A percentile compares a stretch with the other conserved stretches of the same genome.
Conservation (phyloP, 208 protist species). For the Trypanosoma avium region DNA sequence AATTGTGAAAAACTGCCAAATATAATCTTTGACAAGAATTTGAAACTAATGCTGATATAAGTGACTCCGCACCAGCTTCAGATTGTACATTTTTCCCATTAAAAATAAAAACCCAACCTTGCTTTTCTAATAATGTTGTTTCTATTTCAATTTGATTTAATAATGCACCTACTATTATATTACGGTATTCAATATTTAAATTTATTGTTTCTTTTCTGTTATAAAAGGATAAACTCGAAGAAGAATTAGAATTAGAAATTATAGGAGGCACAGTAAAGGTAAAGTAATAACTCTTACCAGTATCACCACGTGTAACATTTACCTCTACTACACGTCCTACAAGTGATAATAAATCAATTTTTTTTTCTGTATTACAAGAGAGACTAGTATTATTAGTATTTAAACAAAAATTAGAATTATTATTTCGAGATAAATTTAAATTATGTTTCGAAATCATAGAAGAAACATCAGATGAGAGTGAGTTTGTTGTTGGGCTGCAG, state of each 20-base stretch:
- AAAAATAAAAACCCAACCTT: slow-evolving; percentile 20
- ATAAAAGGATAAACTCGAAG: neutral
- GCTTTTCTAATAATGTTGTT: neutral
- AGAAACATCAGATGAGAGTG: neutral
- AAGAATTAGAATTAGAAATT: too few species aligned
- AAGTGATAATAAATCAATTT: neutral
- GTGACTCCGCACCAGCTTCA: slow-evolving; percentile 20
- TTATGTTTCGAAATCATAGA: neutral
- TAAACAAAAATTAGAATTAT: too few species aligned
- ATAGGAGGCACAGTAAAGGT: slow-evolving; percentile 17
- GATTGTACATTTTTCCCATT: slow-evolving; percentile 22
- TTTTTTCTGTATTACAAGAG: neutral
- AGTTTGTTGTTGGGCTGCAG: neutral
- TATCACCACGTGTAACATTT: slow-evolving; percentile 35
- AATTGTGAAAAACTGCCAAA: slow-evolving; percentile 7
- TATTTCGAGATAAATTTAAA: too few species aligned
- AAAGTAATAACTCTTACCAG: slow-evolving; percentile 24
- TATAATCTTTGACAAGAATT: slow-evolving; percentile 10
- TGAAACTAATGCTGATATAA: slow-evolving; percentile 16
- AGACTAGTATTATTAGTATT: too few species aligned
- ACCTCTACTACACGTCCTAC: slow-evolving; percentile 11
- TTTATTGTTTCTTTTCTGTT: too few species aligned
- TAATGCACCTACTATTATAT: slow-evolving; percentile 14
- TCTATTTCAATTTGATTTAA: slow-evolving; percentile 4
- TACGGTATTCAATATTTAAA: slow-evolving; percentile 3